Evolutionary conservation across 148 eudicot genomes (phyloP), one percentile per base, ranked within the genome.

Genomic region (Salicornia ramosissima): DNA sequence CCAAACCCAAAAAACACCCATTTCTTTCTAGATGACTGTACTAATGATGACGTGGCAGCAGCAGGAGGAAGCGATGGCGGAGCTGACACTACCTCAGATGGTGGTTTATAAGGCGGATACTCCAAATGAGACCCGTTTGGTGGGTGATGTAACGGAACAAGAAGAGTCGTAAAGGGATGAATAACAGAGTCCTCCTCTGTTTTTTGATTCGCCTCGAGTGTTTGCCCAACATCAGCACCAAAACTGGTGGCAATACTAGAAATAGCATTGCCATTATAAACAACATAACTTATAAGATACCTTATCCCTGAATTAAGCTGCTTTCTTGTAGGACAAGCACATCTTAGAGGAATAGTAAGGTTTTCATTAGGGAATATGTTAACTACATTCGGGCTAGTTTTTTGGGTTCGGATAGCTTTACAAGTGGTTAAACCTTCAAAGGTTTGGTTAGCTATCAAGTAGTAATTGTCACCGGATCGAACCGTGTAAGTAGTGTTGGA

Each of bases 291-390:
- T 80, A 90, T 73, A 6, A 94, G 75, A 73, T 87, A 94, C 67
- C 71, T 87, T 3, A 86, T 80, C 52, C 97, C 97, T 30, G 30
- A 47, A 16, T 71, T 78, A 39, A 58, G 74, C 60, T 94, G 98
- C 18, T 68, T 80, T 69, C 61, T 77, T 1, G 97, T 94, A 46
- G 97, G 98, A 79, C 98, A 94, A 52, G 92, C 97, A 74, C 98
- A 94, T 67, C 97, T 83, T 8, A 94, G 25, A 56, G 98, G 97
- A 57, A 94, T 82, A 24, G 36, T 65, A 22, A 93, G 68, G 31
- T 70, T 85, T 45, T 79, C 68, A 45, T 86, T 81, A 10, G 75
- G 29, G 34, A 26, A 46, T 36, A 88, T 71, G n/a, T 70, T 22
- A 1, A 52, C 72, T 6, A 50, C 24, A 3, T 81, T 42, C 8